Conservation (phyloP, 345 rosid genomes). For the Salix caprea region DNA sequence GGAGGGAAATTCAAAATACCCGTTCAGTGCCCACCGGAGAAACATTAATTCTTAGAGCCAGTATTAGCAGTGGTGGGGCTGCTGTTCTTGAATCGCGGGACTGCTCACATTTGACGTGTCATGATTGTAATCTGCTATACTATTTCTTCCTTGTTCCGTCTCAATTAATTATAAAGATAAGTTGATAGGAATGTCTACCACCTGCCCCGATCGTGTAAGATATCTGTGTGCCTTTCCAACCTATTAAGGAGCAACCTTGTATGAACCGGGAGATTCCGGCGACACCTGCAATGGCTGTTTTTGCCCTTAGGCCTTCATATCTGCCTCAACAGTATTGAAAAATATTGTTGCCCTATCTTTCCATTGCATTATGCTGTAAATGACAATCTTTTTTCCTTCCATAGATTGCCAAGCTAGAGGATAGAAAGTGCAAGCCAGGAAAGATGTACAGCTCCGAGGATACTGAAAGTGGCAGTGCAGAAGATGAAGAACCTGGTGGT, state of each 20-base stretch:
- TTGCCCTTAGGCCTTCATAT: neutral
- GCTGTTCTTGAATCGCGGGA: neutral
- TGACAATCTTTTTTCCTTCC: neutral
- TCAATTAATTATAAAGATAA: neutral
- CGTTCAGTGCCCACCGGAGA: neutral
- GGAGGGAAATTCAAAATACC: neutral
- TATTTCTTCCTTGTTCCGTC: neutral
- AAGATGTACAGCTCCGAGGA: neutral
- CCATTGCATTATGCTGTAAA: neutral
- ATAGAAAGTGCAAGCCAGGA: neutral
- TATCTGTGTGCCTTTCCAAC: neutral
- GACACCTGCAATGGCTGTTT: neutral
- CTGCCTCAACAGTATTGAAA: neutral
- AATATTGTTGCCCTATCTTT: neutral
- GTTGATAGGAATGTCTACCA: neutral
- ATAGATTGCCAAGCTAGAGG: constrained; percentile 35
- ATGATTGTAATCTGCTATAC: neutral
- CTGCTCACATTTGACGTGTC: neutral
- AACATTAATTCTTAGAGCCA: neutral
- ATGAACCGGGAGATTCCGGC: neutral
- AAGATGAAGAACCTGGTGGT: constrained; percentile 14
- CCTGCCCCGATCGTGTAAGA: neutral
- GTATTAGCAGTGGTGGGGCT: neutral
- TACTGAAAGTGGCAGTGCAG: neutral
- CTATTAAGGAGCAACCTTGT: neutral